Percentiles rank a stretch among this genome's conserved stretches.
Conservation (phyloP, 2,329 filamentous ascomycete species). For the Pyricularia sp. region DNA sequence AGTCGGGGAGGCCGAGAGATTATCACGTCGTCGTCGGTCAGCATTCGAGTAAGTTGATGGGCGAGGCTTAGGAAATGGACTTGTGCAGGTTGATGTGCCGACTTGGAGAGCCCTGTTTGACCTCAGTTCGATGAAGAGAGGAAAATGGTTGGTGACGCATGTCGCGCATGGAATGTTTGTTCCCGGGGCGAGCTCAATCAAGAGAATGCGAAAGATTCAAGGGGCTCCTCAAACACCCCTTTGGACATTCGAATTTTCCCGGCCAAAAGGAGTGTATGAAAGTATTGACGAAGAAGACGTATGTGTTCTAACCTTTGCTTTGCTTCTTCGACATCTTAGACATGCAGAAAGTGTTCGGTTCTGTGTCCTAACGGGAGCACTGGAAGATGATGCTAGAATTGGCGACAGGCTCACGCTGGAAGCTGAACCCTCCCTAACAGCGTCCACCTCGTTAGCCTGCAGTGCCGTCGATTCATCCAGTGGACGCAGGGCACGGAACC, state of each 20-base stretch:
- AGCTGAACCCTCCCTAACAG: neutral
- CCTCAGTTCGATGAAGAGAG: neutral
- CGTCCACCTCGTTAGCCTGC: neutral
- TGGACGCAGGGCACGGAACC: conserved; percentile 1
- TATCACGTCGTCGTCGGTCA: neutral
- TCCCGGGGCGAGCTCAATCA: neutral
- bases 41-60: neutral
- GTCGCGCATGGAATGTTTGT: neutral
- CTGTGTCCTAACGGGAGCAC: neutral
- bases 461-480: neutral
- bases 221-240: neutral
- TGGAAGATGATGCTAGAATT: neutral
- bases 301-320: neutral
- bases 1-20: neutral
- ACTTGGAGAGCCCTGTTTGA: neutral
- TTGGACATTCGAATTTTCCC: neutral
- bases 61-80: neutral
- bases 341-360: conserved; percentile 2
- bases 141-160: neutral
- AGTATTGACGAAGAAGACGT: neutral
- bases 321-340: conserved; percentile 2
- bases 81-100: neutral
- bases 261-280: neutral
- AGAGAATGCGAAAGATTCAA: too few relatives aligned
- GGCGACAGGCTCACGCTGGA: neutral